Evolutionary conservation across 2,329 filamentous ascomycete species (phyloP), one percentile per base, ranked within the genome.

Genomic region (Exophiala calicioides): DNA sequence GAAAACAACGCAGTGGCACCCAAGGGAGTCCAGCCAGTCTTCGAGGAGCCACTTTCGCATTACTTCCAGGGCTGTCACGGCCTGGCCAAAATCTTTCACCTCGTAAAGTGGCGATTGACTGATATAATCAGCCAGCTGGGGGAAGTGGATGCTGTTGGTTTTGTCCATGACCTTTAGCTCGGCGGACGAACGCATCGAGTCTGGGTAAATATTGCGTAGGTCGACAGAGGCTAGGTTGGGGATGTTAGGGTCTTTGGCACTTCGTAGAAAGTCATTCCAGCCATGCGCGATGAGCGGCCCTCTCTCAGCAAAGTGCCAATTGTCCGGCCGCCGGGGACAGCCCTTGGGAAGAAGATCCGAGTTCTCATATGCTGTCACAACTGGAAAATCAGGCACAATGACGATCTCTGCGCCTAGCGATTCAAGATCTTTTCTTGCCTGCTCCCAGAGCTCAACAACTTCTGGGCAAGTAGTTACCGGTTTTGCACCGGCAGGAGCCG

Each of bases 41-140:
- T 80, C 76, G 0, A 77, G 56, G n/a, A 74, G 70, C 10, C 64
- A 61, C 49, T 75, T 74, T 3, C 77, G 70, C n/a, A n/a, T n/a
- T n/a, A n/a, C n/a, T n/a, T n/a, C n/a, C 50, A 72, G 69, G 9
- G 35, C 35, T 9, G 13, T 20, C 12, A 38, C 8, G 9, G 10
- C 24, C n/a, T n/a, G 24, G 24, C 7, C 7, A 27, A 27, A n/a
- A 27, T 7, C n/a, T 27, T 27, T n/a, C 7, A 27, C 7, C 24
- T n/a, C 24, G 24, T 27, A 27, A 27, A n/a, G 24, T 27, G 24
- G 24, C 7, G n/a, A 27, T 27, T n/a, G 7, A n/a, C n/a, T 27
- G 24, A 27, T 9, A 9, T 5, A 23, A 1, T 60, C 63, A 60
- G 80, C 77, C 0, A 80, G 66, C 0, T 68, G 68, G 15, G 63